Evolutionary conservation across 352 stramenopile genomes (phyloP).

Genomic region (Pilasporangium apinafurcum): DNA sequence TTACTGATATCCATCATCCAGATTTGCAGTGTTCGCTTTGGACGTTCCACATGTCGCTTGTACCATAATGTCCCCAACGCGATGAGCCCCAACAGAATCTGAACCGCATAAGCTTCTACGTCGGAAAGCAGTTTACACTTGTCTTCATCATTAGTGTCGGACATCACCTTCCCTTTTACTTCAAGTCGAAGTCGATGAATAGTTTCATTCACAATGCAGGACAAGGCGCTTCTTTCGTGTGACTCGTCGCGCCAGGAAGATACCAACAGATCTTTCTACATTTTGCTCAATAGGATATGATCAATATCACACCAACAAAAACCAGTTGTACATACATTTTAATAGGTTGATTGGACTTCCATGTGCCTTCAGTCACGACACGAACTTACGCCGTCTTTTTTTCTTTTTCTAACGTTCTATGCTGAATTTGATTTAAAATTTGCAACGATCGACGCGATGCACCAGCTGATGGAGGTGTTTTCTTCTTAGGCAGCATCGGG

Average conservation of each 20-base stretch:
- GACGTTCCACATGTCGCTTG: slow-evolving; percentile 77
- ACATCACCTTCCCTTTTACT: slow-evolving; percentile 1
- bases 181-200: too few relatives aligned
- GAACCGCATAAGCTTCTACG: slow-evolving; percentile 58
- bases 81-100: slow-evolving; percentile 57
- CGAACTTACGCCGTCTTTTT: slow-evolving; percentile 30
- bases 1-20: slow-evolving; percentile 82
- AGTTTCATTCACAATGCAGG: too few relatives aligned
- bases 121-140: slow-evolving; percentile 67
- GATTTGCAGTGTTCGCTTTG: slow-evolving; percentile 59
- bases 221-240: too few relatives aligned
- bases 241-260: slow-evolving; percentile 3
- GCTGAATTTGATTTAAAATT: slow-evolving; percentile 80
- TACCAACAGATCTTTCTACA: neutral
- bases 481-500: slow-evolving; percentile 29
- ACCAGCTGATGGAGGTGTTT: slow-evolving; percentile 58
- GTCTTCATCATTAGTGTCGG: slow-evolving; percentile 10
- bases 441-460: slow-evolving; percentile 68
- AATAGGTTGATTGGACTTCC: neutral
- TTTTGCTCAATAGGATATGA: too few relatives aligned
- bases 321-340: neutral
- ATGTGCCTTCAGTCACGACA: too few relatives aligned
- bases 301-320: too few relatives aligned
- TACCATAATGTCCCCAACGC: slow-evolving; percentile 74
- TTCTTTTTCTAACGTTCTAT: slow-evolving; percentile 27